A percentile compares a stretch with the other conserved stretches of the same genome.
These are phyloP conservation scores for Starmerella ratchasimensis DNA, from an alignment of 805 yeast species.

Conservation along the genomic window DNA sequence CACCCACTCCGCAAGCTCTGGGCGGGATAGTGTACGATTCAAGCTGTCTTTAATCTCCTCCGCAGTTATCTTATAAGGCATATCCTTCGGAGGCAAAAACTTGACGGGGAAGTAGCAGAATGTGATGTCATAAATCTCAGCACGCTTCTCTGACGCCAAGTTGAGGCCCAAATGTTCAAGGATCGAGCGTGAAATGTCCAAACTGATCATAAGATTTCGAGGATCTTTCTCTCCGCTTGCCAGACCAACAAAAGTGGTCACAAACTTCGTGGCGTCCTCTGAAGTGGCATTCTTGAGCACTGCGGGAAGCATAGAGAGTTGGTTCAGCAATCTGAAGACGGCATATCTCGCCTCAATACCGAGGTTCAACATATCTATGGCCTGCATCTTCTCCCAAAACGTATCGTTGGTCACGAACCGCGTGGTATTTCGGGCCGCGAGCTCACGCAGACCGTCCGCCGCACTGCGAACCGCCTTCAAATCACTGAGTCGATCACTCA, in stretches of 20 bases:
- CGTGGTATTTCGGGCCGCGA: background rate
- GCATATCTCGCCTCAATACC: constrained; percentile 2
- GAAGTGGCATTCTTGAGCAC: background rate
- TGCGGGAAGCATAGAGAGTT: background rate
- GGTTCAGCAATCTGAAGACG: constrained; percentile 6
- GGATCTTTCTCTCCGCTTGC: constrained; percentile 94
- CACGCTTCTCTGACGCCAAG: constrained; percentile 32
- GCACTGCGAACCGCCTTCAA: constrained; percentile 8
- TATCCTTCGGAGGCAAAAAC: constrained; percentile 79
- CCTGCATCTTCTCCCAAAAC: constrained; percentile 7
- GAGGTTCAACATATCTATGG: constrained; percentile 11
- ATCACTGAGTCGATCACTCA: constrained; percentile 39
- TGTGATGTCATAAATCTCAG: constrained; percentile 70
- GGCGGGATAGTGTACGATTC: constrained; percentile 46
- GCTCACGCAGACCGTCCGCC: constrained; percentile 10
- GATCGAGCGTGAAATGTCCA: constrained; percentile 40
- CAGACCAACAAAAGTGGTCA: constrained; percentile 48
- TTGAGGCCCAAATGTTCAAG: constrained; percentile 27
- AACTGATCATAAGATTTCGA: constrained; percentile 60
- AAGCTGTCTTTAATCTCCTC: constrained; percentile 52
- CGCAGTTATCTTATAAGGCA: constrained; percentile 70
- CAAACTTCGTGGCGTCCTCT: constrained; percentile 24
- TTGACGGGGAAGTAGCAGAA: constrained; percentile 96
- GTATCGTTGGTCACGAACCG: background rate
- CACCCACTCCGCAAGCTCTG: constrained; percentile 55